Evolutionary conservation across 768 basidiomycete genomes (phyloP).

Genomic region (Collybia mongolica): DNA sequence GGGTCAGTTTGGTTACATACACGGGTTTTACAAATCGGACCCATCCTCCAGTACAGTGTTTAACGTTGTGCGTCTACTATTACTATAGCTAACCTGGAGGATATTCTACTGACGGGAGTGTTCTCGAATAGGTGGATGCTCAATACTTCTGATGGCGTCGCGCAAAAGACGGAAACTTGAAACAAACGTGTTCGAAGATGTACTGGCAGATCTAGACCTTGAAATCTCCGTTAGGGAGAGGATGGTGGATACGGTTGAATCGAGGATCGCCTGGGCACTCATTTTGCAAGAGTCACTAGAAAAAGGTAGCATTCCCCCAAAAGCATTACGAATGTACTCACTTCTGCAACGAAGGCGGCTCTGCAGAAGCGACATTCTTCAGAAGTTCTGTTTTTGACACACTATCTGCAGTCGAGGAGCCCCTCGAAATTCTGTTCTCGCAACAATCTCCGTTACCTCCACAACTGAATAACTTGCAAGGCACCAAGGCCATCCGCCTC

Average conservation of each 20-base stretch:
- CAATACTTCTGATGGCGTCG: conserved; percentile 6
- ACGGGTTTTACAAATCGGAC: too few relatives aligned
- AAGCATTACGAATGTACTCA: background rate
- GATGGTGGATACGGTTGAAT: conserved; percentile 37
- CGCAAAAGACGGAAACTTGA: conserved; percentile 15
- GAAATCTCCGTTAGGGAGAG: conserved; percentile 45
- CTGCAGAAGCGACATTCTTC: conserved; percentile 24
- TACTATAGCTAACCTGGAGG: too few relatives aligned
- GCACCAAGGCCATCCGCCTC: conserved; percentile 19
- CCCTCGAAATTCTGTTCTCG: conserved; percentile 35
- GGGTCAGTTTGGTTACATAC: too few relatives aligned
- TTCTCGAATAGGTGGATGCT: too few relatives aligned
- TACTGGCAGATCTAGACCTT: conserved; percentile 39
- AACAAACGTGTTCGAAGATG: conserved; percentile 14
- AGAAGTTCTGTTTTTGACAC: conserved; percentile 42
- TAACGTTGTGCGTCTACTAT: too few relatives aligned
- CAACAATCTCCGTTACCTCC: conserved; percentile 23
- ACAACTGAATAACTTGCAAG: conserved; percentile 15
- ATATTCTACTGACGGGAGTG: too few relatives aligned
- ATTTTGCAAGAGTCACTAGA: conserved; percentile 36
- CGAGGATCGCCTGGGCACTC: conserved; percentile 49
- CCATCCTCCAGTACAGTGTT: too few relatives aligned
- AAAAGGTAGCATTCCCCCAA: conserved; percentile 21
- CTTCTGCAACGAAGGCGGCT: conserved; percentile 7
- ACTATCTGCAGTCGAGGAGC: conserved; percentile 35